These are phyloP conservation scores for Herpetospermum pedunculosum DNA, from an alignment of 306 rosid species.

Conservation along the genomic window DNA sequence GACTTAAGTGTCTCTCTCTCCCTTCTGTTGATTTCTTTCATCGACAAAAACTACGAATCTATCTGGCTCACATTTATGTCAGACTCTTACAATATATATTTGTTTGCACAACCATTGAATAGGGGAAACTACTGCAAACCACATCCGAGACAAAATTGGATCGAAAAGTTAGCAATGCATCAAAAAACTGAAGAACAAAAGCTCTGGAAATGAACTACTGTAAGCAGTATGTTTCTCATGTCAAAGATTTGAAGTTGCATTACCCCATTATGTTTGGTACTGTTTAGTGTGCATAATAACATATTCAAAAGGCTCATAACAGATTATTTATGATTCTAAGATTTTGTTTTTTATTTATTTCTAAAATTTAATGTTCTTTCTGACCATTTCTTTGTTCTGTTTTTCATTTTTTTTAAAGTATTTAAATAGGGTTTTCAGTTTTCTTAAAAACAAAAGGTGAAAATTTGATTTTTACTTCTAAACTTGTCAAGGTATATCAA, in stretches of 20 bases:
- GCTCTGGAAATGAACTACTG: background rate
- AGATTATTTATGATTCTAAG: too few species aligned
- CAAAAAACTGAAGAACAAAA: background rate
- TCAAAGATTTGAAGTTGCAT: background rate
- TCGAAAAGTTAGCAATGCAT: background rate
- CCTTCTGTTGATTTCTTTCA: background rate
- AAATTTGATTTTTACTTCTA: too few species aligned
- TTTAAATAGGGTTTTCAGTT: too few species aligned
- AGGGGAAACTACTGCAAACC: background rate
- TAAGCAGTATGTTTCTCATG: background rate
- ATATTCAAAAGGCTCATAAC: too few species aligned
- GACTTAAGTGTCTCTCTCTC: background rate
- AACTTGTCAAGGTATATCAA: too few species aligned
- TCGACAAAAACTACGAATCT: background rate
- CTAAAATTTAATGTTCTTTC: too few species aligned
- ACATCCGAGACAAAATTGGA: background rate
- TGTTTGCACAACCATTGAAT: background rate
- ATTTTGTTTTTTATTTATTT: too few species aligned
- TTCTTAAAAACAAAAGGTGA: too few species aligned
- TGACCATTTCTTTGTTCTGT: too few species aligned
- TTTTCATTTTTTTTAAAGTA: too few species aligned
- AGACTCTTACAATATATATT: background rate
- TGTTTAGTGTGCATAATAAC: background rate
- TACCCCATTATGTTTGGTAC: background rate
- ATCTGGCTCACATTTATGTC: background rate